Evolutionary conservation across 2,329 filamentous ascomycete genomes (phyloP), one percentile per base, ranked within the genome.

Genomic region (Talaromyces funiculosus): DNA sequence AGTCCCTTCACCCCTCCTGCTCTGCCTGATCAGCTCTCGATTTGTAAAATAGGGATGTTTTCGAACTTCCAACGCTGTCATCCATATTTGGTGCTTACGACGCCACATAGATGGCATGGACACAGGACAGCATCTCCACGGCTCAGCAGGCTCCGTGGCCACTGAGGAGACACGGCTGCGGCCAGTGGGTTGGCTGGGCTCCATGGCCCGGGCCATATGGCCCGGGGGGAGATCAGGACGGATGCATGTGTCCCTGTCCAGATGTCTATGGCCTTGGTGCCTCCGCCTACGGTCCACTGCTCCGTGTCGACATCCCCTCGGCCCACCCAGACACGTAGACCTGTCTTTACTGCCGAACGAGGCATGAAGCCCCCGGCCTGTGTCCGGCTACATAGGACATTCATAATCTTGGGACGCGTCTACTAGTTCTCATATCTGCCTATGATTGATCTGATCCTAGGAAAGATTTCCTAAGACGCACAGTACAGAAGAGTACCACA

Each of bases 141-240:
- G 55, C 55, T 58, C 33, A 35, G 14, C 29, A 6, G 42, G 31
- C 55, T 58, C 31, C 29, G 37, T 58, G 33, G 40, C 42, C 22
- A 26, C 29, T 33, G n/a, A 6, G 31, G 29, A 24, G 20, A 1
- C 35, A 43, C n/a, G 31, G 20, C 40, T 42, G 29, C n/a, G 2
- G 40, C 55, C 31, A 38, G 43, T 35, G 16, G 12, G 42, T 31
- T 58, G 12, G 55, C 43, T 49, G 42, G 18, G 55, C 55, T 58
- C 55, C 26, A 24, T 58, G 20, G 55, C 53, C 53, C 24, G n/a
- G 37, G 53, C 53, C 35, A 56, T 56, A 42, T 40, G 24, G 37
- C 53, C 37, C 37, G 9, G 40, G 4, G 40, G 20, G 18, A 7
- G 40, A 51, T 29, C 4, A 35, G 43, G 55, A 18, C 35, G 3